Conservation (phyloP, 768 basidiomycete genomes). For the Hygrophorus pudorinus region DNA sequence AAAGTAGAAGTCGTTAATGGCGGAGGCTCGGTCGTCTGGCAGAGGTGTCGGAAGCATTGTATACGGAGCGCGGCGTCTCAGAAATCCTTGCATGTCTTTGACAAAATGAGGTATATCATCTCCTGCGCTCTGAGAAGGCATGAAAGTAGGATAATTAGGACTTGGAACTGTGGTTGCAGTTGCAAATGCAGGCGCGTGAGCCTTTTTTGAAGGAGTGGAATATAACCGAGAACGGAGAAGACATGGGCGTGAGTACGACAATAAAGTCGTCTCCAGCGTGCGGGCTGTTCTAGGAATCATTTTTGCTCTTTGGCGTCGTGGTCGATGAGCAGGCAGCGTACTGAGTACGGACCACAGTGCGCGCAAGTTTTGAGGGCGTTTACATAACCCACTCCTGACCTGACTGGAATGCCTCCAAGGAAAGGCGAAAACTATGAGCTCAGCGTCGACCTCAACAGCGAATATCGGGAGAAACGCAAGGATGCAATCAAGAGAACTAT, state of each 20-base stretch:
- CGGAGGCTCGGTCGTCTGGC: slow-evolving; percentile 34
- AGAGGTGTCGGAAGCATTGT: slow-evolving; percentile 62
- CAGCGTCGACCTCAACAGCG: slow-evolving; percentile 92
- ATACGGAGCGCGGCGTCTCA: slow-evolving; percentile 35
- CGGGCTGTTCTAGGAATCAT: slow-evolving; percentile 33
- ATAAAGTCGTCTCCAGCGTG: slow-evolving; percentile 32
- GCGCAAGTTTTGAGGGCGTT: neutral
- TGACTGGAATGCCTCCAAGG: slow-evolving; percentile 27
- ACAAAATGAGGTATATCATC: slow-evolving; percentile 6
- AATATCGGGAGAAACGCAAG: slow-evolving; percentile 90
- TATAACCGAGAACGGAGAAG: slow-evolving; percentile 65
- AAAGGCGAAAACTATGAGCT: slow-evolving; percentile 97
- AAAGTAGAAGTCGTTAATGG: slow-evolving; percentile 42
- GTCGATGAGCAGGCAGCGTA: neutral
- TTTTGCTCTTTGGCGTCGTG: neutral
- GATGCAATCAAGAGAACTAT: slow-evolving; percentile 98
- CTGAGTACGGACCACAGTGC: neutral
- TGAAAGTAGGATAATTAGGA: slow-evolving; percentile 31
- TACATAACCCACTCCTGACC: too few relatives aligned
- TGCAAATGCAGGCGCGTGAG: slow-evolving; percentile 44
- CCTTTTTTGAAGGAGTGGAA: slow-evolving; percentile 51
- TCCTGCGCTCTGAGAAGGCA: slow-evolving; percentile 9
- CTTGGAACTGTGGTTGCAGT: slow-evolving; percentile 26
- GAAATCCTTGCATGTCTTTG: slow-evolving; percentile 39
- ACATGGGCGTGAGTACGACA: slow-evolving; percentile 51